phyloP scores from a whole-genome alignment of 2,329 filamentous ascomycete species.

The Curvularia eragrostidis region DNA sequence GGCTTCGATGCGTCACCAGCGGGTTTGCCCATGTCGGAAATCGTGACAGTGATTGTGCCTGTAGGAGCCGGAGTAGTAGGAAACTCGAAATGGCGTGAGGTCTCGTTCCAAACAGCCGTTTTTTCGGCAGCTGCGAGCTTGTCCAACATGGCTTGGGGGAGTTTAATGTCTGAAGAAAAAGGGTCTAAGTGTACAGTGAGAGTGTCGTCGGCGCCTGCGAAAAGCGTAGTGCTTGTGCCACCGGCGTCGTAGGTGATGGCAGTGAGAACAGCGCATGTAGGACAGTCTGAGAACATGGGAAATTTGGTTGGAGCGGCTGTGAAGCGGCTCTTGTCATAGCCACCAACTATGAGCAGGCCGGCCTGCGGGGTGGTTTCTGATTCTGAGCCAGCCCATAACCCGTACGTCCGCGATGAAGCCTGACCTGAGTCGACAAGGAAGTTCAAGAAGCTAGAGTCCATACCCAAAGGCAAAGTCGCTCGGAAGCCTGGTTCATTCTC shows the following conservation, averaged over 20 bases:
- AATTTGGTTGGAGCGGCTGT: conserved; percentile 23
- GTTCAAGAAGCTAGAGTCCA: conserved; percentile 25
- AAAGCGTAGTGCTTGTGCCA: conserved; percentile 22
- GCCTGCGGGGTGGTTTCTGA: conserved; percentile 25
- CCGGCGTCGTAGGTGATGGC: conserved; percentile 28
- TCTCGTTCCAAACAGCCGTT: conserved; percentile 26
- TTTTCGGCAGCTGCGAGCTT: conserved; percentile 23
- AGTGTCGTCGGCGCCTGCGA: conserved; percentile 17
- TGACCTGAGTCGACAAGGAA: conserved; percentile 24
- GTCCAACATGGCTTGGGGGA: conserved; percentile 22
- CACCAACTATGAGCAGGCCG: conserved; percentile 25
- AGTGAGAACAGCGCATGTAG: conserved; percentile 28
- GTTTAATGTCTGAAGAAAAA: conserved; percentile 20
- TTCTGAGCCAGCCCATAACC: conserved; percentile 28
- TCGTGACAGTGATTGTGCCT: conserved; percentile 25
- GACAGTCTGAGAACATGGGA: conserved; percentile 29
- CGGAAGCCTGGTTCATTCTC: conserved; percentile 14
- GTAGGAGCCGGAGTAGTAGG: conserved; percentile 20
- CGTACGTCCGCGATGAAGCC: conserved; percentile 27
- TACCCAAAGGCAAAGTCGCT: conserved; percentile 24
- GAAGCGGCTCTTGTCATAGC: conserved; percentile 25
- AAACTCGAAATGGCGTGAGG: conserved; percentile 23
- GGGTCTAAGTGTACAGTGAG: conserved; percentile 24
- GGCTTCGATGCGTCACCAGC: conserved; percentile 24
- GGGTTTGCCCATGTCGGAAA: conserved; percentile 22